These are phyloP conservation scores for Cladosporium phlei DNA, from an alignment of 2,329 filamentous ascomycete genomes.

Conservation along the genomic window DNA sequence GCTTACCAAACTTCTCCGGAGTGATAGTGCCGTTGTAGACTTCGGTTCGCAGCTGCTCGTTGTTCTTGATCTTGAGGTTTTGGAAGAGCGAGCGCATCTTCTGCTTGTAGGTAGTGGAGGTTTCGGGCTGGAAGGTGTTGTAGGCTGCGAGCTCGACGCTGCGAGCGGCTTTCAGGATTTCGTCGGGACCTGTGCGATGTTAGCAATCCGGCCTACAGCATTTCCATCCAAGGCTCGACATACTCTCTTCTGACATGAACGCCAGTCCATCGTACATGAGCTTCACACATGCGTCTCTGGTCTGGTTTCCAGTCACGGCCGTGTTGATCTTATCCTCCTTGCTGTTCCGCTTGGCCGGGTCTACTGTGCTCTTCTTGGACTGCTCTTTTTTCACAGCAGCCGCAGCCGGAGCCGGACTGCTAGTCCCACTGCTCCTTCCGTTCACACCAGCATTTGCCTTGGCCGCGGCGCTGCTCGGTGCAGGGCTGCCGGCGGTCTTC, in stretches of 20 bases:
- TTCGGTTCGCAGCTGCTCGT: constrained; percentile 67
- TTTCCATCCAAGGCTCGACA: constrained; percentile 17
- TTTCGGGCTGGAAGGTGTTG: constrained; percentile 64
- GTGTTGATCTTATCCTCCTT: constrained; percentile 75
- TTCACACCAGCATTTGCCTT: constrained; percentile 33
- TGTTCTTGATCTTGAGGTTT: constrained; percentile 91
- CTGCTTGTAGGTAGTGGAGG: constrained; percentile 67
- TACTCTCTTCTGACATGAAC: constrained; percentile 56
- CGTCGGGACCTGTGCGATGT: constrained; percentile 47
- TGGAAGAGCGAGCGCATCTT: constrained; percentile 92
- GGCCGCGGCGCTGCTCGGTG: constrained; percentile 42
- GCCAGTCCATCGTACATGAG: constrained; percentile 92
- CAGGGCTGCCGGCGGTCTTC: constrained; percentile 40
- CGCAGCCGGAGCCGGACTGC: constrained; percentile 35
- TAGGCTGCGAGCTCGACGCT: constrained; percentile 75
- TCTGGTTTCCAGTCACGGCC: constrained; percentile 66
- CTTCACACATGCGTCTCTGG: constrained; percentile 80
- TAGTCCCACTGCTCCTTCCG: constrained; percentile 32
- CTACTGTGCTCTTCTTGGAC: constrained; percentile 47
- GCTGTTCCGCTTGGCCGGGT: constrained; percentile 73
- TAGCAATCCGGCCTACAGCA: constrained; percentile 1
- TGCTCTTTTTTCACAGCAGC: constrained; percentile 31
- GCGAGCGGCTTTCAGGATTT: constrained; percentile 62
- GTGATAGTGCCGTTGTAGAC: constrained; percentile 71
- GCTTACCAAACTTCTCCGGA: constrained; percentile 57